Base-by-base conservation (phyloP, 2,329 filamentous ascomycete species). In the Pseudocercospora pini-densiflorae region DNA sequence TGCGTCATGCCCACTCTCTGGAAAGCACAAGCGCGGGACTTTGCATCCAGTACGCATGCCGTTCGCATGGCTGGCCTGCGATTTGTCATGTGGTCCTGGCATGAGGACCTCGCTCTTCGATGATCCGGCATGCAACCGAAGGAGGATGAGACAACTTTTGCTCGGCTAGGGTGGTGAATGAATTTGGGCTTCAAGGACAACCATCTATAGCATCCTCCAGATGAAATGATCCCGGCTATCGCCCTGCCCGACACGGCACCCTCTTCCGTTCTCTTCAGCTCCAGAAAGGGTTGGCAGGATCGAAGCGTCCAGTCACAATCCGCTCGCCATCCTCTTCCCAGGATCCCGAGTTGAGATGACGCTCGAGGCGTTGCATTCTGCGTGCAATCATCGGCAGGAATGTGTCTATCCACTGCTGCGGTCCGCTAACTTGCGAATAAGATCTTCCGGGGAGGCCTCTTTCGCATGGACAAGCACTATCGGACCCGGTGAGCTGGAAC, bases 41-140 rank as follows among this genome's bases (percentile, higher is more conserved):
- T 57, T 23, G 63, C 68, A 70, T 68, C 47, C 33, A 70, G 65
- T 61, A 66, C 65, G 51, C 66, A 65, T 68, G 66, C 68, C 66
- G 67, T 61, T 65, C 69, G 55, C 69, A 71, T 71, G 65, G 69
- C 65, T 58, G 57, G 60, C 63, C 40, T 62, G 61, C 63, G 45
- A 69, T 69, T 69, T 71, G 69, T 71, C 65, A 69, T 59, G 59
- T 54, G 58, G n/a, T 43, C 62, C 58, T 43, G 12, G 57, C 58
- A 31, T 45, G 51, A 23, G 59, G 47, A 21, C 64, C 59, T 61
- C 58, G 61, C 55, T 47, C 60, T 43, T 55, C 62, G 31, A 43
- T 53, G 53, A 55, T 58, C 61, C 63, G 63, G 61, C 59, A 63
- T 63, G 60, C 63, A 49, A 54, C 62, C 64, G 55, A 57, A 63